Base-by-base conservation (phyloP, 371 early-diverging fungal genomes). In the Amoeboaphelidium protococcarum region DNA sequence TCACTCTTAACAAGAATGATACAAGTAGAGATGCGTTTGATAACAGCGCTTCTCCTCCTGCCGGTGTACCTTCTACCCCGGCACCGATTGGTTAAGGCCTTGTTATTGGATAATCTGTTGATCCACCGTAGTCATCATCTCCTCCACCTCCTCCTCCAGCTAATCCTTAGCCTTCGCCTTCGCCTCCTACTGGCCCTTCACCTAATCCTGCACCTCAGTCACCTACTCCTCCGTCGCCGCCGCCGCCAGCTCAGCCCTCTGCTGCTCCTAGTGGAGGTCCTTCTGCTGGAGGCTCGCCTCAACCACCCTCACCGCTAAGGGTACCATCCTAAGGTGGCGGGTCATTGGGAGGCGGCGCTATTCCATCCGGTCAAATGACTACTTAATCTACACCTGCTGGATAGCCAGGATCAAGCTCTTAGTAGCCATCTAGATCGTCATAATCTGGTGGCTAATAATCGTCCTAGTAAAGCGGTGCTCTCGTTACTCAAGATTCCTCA, bases 161-260 rank as follows among this genome's bases (percentile, higher is more conserved):
- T n/a, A n/a, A n/a, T n/a, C n/a, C n/a, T n/a, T n/a, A n/a, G n/a
- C n/a, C n/a, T n/a, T n/a, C n/a, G n/a, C n/a, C n/a, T n/a, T n/a
- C n/a, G n/a, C 27, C 44, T 44, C 54, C 25, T 19, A 54, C 48
- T 2, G 45, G 26, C 20, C 52, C 52, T 13, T 42, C 41, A 13
- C 56, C 49, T 10, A 50, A 45, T 25, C 51, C 44, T 26, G 52
- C 54, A n/a, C 53, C 41, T 12, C 51, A 25, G 0, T 49, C 55
- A 52, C 55, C 44, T 23, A 50, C 52, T 26, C 49, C 46, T 12
- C 49, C 20, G 24, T 52, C 45, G 13, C 55, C 50, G 47, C 50
- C 31, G 13, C 45, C 40, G 6, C 48, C 48, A 16, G 21, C 44
- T 22, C 54, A 21, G 4, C 51, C 52, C 50, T 13, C 25, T 21